Evolutionary conservation across 805 yeast genomes (phyloP).

Genomic region (Candida silvicultrix): DNA sequence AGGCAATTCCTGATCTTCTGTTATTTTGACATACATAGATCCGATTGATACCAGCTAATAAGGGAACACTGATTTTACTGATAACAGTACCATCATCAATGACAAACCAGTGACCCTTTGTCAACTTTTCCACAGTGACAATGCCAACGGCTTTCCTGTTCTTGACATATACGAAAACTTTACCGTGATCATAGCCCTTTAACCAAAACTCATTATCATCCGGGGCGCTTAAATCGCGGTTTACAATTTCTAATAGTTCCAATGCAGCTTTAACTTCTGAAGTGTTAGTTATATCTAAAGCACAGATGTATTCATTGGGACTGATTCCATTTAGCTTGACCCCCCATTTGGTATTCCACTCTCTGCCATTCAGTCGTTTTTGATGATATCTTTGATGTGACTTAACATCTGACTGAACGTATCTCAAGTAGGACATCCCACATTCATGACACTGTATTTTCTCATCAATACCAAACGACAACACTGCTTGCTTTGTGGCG

Average conservation of each 20-base stretch:
- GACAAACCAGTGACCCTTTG: constrained; percentile 54
- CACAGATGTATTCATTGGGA: constrained; percentile 26
- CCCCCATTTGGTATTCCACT: constrained; percentile 39
- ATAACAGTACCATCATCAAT: constrained; percentile 43
- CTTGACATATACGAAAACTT: constrained; percentile 42
- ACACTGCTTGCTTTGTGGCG: constrained; percentile 8
- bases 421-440: constrained; percentile 44
- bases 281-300: constrained; percentile 26
- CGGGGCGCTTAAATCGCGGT: constrained; percentile 57
- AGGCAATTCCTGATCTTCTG: constrained; percentile 47
- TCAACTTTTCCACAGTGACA: constrained; percentile 43
- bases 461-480: constrained; percentile 14
- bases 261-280: constrained; percentile 29
- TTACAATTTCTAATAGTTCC: constrained; percentile 46
- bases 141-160: constrained; percentile 47
- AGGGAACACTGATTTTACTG: constrained; percentile 33
- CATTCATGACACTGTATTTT: constrained; percentile 38
- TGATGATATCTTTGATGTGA: constrained; percentile 49
- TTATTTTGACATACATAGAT: constrained; percentile 38
- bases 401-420: constrained; percentile 34
- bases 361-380: constrained; percentile 40
- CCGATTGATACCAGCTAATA: constrained; percentile 42
- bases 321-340: constrained; percentile 5
- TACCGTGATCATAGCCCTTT: constrained; percentile 9
- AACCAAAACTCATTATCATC: constrained; percentile 37